Evolutionary conservation across 208 protist species (phyloP).

Genomic region (Wallacemonas rigidus): DNA sequence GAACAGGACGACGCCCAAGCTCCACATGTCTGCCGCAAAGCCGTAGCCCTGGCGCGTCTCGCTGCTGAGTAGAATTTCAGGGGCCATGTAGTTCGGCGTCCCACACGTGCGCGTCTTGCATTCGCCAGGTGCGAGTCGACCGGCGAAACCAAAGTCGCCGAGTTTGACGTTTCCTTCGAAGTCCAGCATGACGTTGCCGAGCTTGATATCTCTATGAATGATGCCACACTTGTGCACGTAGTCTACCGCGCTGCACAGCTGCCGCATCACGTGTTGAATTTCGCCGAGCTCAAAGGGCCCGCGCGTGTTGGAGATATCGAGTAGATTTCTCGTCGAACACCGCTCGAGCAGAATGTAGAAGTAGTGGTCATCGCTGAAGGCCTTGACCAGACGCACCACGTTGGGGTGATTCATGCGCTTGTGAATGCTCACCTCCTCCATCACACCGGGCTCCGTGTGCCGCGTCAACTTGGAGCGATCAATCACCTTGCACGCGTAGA

Average conservation of each 20-base stretch:
- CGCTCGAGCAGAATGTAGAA: constrained; percentile 81
- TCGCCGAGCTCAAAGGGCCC: constrained; percentile 46
- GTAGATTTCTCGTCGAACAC: constrained; percentile 50
- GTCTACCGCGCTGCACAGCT: constrained; percentile 80
- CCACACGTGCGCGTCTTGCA: constrained; percentile 90
- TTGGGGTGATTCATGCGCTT: constrained; percentile 63
- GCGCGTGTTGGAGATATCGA: constrained; percentile 51
- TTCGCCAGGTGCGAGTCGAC: constrained; percentile 29
- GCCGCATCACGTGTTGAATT: constrained; percentile 81
- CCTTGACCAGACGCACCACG: constrained; percentile 58
- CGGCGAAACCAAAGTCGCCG: constrained; percentile 94
- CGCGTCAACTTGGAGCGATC: constrained; percentile 42
- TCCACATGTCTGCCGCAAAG: constrained; percentile 95
- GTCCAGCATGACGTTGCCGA: constrained; percentile 92
- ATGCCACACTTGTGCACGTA: constrained; percentile 80
- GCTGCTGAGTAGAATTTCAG: constrained; percentile 70
- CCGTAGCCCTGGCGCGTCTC: constrained; percentile 77
- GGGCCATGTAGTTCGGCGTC: constrained; percentile 97
- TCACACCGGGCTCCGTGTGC: constrained; percentile 42
- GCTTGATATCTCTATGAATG: constrained; percentile 90
- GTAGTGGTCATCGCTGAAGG: constrained; percentile 66
- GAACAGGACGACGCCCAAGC: constrained; percentile 92
- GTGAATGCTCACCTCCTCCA: constrained; percentile 70
- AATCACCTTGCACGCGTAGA: constrained; percentile 77
- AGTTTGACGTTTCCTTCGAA: constrained; percentile 83